Percentiles rank a stretch among this genome's conserved stretches.
Conservation (phyloP, 176 grass and related monocot species). For the Phoenix dactylifera region DNA sequence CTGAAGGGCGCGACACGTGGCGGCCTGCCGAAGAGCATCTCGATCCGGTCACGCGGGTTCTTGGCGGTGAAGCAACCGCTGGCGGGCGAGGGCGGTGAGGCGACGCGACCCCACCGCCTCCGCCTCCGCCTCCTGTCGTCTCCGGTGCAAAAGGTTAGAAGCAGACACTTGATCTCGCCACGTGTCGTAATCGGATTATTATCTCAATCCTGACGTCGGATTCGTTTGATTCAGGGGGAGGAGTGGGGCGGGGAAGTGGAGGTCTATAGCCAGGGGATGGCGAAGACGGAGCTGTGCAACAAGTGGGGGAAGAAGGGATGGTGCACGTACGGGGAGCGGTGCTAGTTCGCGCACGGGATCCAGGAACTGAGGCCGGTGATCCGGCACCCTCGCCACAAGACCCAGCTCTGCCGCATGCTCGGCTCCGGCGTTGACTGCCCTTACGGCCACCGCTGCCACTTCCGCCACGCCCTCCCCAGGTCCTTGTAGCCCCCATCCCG, state of each 20-base stretch:
- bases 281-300: constrained; percentile 84
- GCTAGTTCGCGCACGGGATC: constrained; percentile 62
- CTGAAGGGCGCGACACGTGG: constrained; percentile 21
- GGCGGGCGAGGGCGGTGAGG: constrained; percentile 3
- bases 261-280: constrained; percentile 47
- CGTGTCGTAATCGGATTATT: not conserved
- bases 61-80: constrained; percentile 20
- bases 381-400: constrained; percentile 76
- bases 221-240: constrained; percentile 7
- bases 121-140: constrained; percentile 31
- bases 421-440: constrained; percentile 41
- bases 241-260: constrained; percentile 28
- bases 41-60: constrained; percentile 41
- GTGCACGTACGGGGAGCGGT: constrained; percentile 43
- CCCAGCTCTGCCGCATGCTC: constrained; percentile 50
- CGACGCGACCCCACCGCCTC: constrained; percentile 34
- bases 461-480: constrained; percentile 33
- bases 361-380: constrained; percentile 59
- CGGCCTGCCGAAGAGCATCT: constrained; percentile 49
- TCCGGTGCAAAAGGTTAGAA: constrained; percentile 27
- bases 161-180: constrained; percentile 6
- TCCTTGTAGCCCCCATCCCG: too few species aligned
- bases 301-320: constrained; percentile 37
- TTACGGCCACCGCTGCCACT: constrained; percentile 75
- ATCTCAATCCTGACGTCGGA: constrained; percentile 1